Percentiles rank a stretch among this genome's conserved stretches.
Conservation (phyloP, 495 filamentous ascomycete species). For the Aspergillus taichungensis region DNA sequence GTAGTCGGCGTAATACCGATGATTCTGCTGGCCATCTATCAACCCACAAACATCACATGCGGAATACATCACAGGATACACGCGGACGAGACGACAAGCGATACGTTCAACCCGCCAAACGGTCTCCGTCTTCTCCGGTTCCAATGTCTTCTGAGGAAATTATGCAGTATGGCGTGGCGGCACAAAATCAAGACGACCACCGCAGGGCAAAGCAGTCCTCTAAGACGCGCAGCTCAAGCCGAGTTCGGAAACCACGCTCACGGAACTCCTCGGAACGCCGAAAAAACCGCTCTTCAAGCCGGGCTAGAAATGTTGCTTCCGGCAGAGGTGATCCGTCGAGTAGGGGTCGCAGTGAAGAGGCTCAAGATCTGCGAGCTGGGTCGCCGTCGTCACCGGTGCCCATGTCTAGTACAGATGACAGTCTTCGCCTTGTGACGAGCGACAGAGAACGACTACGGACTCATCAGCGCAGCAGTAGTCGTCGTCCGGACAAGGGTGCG, state of each 20-base stretch:
- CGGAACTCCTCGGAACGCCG: slow-evolving; percentile 22
- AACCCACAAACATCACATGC: slow-evolving; percentile 33
- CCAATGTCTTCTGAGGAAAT: slow-evolving; percentile 87
- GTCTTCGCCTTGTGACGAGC: slow-evolving; percentile 49
- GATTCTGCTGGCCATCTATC: slow-evolving; percentile 40
- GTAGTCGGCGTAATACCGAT: slow-evolving; percentile 44
- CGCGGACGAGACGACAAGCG: slow-evolving; percentile 56
- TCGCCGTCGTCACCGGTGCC: slow-evolving; percentile 80
- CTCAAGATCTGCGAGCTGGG: slow-evolving; percentile 48
- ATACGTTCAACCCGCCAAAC: slow-evolving; percentile 72
- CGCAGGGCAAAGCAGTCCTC: slow-evolving; percentile 34
- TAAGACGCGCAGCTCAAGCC: slow-evolving; percentile 29
- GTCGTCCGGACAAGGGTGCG: slow-evolving; percentile 37
- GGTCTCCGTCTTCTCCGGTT: slow-evolving; percentile 81
- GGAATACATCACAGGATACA: slow-evolving; percentile 59
- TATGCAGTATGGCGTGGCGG: slow-evolving; percentile 42
- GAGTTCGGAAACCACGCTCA: slow-evolving; percentile 27
- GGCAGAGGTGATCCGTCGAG: slow-evolving; percentile 27
- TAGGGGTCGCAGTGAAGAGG: slow-evolving; percentile 46
- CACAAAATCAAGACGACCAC: slow-evolving; percentile 35
- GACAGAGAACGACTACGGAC: slow-evolving; percentile 54
- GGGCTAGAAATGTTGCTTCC: slow-evolving; percentile 41
- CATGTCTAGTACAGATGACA: slow-evolving; percentile 51
- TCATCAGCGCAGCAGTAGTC: slow-evolving; percentile 47
- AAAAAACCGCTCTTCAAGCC: slow-evolving; percentile 33